A percentile compares a stretch with the other conserved stretches of the same genome.
These are phyloP conservation scores for Citrullus mucosospermus DNA, from an alignment of 306 rosid species.

Conservation along the genomic window DNA sequence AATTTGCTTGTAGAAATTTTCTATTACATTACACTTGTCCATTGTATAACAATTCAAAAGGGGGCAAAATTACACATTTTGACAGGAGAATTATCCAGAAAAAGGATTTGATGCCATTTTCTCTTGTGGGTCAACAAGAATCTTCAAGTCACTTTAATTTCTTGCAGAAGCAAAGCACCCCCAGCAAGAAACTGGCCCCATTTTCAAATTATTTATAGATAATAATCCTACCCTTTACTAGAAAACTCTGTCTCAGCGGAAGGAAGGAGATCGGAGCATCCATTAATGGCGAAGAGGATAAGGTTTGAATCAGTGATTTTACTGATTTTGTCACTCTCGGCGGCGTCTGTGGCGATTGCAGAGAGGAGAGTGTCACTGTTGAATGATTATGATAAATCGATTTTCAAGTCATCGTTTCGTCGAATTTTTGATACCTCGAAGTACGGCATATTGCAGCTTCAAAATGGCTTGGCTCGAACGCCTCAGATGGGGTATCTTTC, in stretches of 20 bases:
- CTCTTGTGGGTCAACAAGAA: background rate
- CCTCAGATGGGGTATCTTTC: conserved; percentile 91
- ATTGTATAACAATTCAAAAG: background rate
- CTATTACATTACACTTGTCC: background rate
- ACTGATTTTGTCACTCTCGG: conserved; percentile 18
- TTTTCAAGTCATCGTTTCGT: conserved; percentile 33
- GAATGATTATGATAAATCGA: conserved; percentile 34
- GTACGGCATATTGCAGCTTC: conserved; percentile 54
- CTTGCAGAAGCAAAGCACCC: background rate
- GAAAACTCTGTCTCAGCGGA: background rate
- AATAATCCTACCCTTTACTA: background rate
- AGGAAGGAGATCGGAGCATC: conserved; percentile 1
- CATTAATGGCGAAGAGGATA: conserved; percentile 33
- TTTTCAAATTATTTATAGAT: background rate
- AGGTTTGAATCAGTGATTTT: conserved; percentile 9
- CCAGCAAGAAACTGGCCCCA: background rate
- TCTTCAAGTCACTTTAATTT: background rate
- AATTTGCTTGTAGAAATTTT: background rate
- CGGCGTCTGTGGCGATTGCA: conserved; percentile 19
- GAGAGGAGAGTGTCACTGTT: conserved; percentile 31
- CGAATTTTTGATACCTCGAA: conserved; percentile 63
- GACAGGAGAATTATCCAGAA: background rate
- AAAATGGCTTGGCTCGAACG: conserved; percentile 74
- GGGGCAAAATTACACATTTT: background rate
- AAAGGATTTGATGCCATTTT: background rate